Base-by-base conservation (phyloP, 495 filamentous ascomycete genomes). In the Trichoderma virens region DNA sequence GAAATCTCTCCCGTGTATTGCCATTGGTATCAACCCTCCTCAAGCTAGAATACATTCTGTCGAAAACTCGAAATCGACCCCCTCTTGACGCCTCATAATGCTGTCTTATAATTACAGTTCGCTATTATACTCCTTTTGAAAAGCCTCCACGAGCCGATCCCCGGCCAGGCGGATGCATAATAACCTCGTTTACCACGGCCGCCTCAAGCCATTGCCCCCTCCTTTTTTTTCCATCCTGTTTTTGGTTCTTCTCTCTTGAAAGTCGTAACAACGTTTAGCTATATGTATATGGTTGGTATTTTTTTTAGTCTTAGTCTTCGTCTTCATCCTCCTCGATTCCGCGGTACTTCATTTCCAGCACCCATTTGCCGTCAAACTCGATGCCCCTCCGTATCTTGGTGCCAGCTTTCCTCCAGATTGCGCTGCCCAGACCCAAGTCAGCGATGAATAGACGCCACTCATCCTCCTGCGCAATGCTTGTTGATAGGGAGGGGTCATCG, bases 391-490 rank as follows among this genome's bases (percentile, higher is more conserved):
- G 82, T 64, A 89, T 82, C 66, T 87, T 86, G 3, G 88, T 90
- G 5, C 90, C 91, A 41, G 91, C 91, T 70, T 92, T 92, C 70
- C 87, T 88, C 92, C 94, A 96, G 0, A 89, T 89, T 9, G 87
- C 81, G 67, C 88, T 85, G 2, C 85, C 84, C 9, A 98, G 83
- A 2, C 94, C 93, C 66, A 96, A 87, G 76, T 98, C 94, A 5
- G 86, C 92, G 18, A 97, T 82, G 64, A 82, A 88, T 2, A 97
- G 72, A 61, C 86, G 86, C 90, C 92, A 95, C 31, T 81, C 79
- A 20, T 72, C 68, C 20, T 60, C 54, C 6, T 65, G 34, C 11
- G 14, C 54, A 7, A 20, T 47, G 27, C 38, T n/a, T 6, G 23
- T 38, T n/a, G 30, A 25, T 6, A 72, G 71, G 9, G 72, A 59